A percentile compares a stretch with the other conserved stretches of the same genome.
These are phyloP conservation scores for Malassezia obtusa DNA, from an alignment of 1,284 basidiomycete species.

Conservation along the genomic window DNA sequence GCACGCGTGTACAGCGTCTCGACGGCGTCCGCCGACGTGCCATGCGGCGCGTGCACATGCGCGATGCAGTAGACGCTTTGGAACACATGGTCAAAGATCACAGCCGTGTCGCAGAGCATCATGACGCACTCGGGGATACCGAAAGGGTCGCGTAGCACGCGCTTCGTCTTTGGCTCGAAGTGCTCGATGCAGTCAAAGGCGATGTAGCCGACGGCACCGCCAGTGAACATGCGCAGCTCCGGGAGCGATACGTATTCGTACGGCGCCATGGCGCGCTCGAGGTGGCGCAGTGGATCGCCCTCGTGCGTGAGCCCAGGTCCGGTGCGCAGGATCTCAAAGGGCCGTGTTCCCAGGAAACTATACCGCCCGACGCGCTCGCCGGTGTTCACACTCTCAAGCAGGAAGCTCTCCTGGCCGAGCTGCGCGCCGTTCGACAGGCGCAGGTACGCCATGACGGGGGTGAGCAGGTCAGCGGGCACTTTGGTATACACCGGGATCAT, in stretches of 20 bases:
- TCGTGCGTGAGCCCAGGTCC: constrained; percentile 70
- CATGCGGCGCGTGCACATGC: constrained; percentile 72
- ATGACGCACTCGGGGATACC: constrained; percentile 88
- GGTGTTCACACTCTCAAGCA: constrained; percentile 59
- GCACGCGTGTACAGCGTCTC: constrained; percentile 26
- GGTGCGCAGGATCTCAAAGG: constrained; percentile 79
- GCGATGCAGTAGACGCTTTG: constrained; percentile 88
- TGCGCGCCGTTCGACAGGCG: constrained; percentile 81
- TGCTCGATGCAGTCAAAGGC: constrained; percentile 91
- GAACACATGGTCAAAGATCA: constrained; percentile 95
- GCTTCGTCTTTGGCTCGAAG: constrained; percentile 62
- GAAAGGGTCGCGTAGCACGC: constrained; percentile 61
- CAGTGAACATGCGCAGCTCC: constrained; percentile 86
- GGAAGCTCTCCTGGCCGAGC: constrained; percentile 48
- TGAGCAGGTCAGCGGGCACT: constrained; percentile 87
- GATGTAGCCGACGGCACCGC: constrained; percentile 95
- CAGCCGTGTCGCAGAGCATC: constrained; percentile 87
- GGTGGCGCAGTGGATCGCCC: constrained; percentile 75
- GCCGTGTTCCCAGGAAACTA: constrained; percentile 93
- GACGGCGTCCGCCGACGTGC: constrained; percentile 53
- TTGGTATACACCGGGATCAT: constrained; percentile 86
- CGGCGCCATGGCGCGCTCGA: constrained; percentile 75
- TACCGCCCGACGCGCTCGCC: constrained; percentile 87
- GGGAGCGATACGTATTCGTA: constrained; percentile 86
- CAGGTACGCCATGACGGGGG: constrained; percentile 92